Evolutionary conservation across 192 early-diverging fungal species (phyloP), one percentile per base, ranked within the genome.

Genomic region (Backusella sp.): DNA sequence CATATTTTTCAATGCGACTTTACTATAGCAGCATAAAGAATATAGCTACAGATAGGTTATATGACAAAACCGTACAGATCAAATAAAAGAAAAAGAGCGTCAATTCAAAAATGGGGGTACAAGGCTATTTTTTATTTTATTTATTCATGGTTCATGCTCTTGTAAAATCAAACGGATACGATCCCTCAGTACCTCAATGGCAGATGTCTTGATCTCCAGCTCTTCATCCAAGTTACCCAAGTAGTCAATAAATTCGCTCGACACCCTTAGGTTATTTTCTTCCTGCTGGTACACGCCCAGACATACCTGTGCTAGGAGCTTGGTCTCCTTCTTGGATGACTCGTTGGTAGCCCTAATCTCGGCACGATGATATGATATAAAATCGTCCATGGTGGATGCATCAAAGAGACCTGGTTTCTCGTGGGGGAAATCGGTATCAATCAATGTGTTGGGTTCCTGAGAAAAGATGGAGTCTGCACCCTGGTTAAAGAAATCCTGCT

Each of bases 271-370:
- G 4, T 62, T 62, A 7, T 62, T 62, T 12, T 77, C 80, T 35
- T 79, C 78, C 14, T 69, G 59, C 36, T 74, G 23, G 11, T 66
- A 76, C 7, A 66, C 34, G 26, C 87, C 90, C 70, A 90, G 80
- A 11, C 86, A 85, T 76, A 92, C 85, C 71, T 91, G 87, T 36
- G 88, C 87, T 26, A 89, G 71, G 1, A 88, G 72, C 67, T 93
- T 87, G 6, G 92, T 91, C 74, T 94, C 92, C 76, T 86, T 83
- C 56, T 91, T 91, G 44, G 85, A 89, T 17, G 83, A 83, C 72
- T 92, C 91, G 11, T 83, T 86, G 1, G 83, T 86, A 30, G 88
- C 86, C 34, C 90, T 86, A 34, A 94, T 85, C 70, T 94, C 85
- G 11, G 86, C 81, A n/a, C 91, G 88, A 68, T 94, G 92, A 59